Percentiles rank a stretch among this genome's conserved stretches.
phyloP scores from a whole-genome alignment of 345 rosid genomes.

The Chamaenerion angustifolium region DNA sequence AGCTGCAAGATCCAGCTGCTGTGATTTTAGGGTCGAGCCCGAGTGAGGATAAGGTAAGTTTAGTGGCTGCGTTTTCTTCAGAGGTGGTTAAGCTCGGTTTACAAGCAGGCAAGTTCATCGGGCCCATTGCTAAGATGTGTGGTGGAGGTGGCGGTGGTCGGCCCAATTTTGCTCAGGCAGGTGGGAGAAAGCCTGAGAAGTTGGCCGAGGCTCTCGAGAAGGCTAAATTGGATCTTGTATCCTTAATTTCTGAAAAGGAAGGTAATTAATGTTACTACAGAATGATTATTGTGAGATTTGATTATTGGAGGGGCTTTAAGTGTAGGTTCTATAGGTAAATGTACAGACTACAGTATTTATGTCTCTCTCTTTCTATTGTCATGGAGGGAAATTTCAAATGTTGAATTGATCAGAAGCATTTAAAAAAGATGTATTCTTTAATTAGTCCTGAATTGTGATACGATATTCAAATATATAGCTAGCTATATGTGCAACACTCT shows the following conservation, averaged over 20 bases:
- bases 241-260: conserved; percentile 41
- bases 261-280: conserved; percentile 7
- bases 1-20: conserved; percentile 71
- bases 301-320: too few relatives aligned
- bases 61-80: conserved; percentile 79
- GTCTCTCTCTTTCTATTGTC: too few relatives aligned
- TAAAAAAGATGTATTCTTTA: too few relatives aligned
- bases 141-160: conserved; percentile 97
- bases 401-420: too few relatives aligned
- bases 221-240: conserved; percentile 52
- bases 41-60: conserved; percentile 79
- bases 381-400: too few relatives aligned
- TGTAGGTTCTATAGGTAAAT: too few relatives aligned
- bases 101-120: conserved; percentile 85
- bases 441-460: too few relatives aligned
- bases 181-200: conserved; percentile 76
- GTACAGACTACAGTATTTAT: too few relatives aligned
- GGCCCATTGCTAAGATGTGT: conserved; percentile 66
- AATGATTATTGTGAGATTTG: too few relatives aligned
- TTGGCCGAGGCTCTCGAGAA: conserved; percentile 55
- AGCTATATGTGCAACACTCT: too few relatives aligned
- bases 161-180: conserved; percentile 94
- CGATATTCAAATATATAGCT: too few relatives aligned
- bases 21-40: conserved; percentile 73
- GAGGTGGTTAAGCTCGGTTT: conserved; percentile 57